phyloP scores from a whole-genome alignment of 2,329 filamentous ascomycete species.

The Monosporascus sp. region DNA sequence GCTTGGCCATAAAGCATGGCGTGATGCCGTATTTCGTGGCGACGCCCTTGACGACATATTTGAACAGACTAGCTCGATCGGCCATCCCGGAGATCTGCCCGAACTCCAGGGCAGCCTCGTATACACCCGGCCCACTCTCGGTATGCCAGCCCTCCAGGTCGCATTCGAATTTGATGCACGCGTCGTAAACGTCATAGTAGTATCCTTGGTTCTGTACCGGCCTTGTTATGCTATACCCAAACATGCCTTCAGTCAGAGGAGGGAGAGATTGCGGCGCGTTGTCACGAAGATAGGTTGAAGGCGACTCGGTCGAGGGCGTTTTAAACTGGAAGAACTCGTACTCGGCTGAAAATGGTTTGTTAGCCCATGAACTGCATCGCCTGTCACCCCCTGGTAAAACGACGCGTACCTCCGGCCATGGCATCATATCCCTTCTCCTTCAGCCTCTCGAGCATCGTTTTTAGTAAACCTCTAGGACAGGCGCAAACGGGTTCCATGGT shows the following conservation, averaged over 20 bases:
- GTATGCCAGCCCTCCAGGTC: constrained; percentile 80
- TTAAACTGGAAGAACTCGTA: constrained; percentile 61
- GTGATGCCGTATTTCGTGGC: constrained; percentile 85
- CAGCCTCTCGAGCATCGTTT: constrained; percentile 54
- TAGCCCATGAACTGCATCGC: too few species aligned
- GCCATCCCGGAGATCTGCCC: constrained; percentile 85
- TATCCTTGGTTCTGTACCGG: constrained; percentile 77
- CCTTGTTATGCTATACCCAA: constrained; percentile 72
- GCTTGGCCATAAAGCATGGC: constrained; percentile 98
- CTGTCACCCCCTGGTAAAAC: neutral
- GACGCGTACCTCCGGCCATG: constrained; percentile 65
- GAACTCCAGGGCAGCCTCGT: constrained; percentile 91
- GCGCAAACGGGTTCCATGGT: constrained; percentile 57
- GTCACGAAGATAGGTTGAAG: constrained; percentile 59
- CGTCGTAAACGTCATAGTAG: constrained; percentile 71
- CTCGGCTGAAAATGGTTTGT: constrained; percentile 48
- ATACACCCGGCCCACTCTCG: constrained; percentile 79
- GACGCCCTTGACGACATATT: constrained; percentile 86
- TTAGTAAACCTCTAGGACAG: constrained; percentile 66
- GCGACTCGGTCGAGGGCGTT: constrained; percentile 40
- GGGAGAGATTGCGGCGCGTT: constrained; percentile 61
- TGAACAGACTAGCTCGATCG: constrained; percentile 87
- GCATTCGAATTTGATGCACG: constrained; percentile 64
- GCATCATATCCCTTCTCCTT: constrained; percentile 59
- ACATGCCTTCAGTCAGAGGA: constrained; percentile 73